Evolutionary conservation across 2,329 filamentous ascomycete genomes (phyloP).

Genomic region (Colletotrichum sp.): DNA sequence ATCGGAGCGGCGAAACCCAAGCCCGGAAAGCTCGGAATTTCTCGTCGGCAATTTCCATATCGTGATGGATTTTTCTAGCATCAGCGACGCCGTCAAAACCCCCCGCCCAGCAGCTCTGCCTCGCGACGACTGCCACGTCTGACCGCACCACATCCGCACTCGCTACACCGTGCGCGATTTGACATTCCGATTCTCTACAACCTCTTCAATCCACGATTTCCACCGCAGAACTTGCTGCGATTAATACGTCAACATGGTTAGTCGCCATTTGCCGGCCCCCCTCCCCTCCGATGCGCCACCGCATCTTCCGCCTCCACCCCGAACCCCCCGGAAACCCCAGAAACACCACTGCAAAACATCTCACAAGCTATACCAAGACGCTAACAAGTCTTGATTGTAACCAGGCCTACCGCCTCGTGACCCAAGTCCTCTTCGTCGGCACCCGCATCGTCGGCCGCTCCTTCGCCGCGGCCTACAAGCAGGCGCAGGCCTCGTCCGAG

Average conservation of each 20-base stretch:
- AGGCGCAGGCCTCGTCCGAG: slow-evolving; percentile 85
- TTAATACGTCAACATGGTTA: slow-evolving; percentile 18
- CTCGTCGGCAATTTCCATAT: slow-evolving; percentile 12
- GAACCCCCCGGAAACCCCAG: background rate
- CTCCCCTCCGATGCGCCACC: background rate
- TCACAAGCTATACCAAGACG: background rate
- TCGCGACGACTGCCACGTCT: background rate
- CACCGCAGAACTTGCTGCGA: background rate
- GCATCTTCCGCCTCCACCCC: background rate
- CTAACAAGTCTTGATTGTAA: background rate
- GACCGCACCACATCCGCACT: slow-evolving; percentile 2
- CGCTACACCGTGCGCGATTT: background rate
- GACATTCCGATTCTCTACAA: background rate
- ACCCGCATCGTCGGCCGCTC: slow-evolving; percentile 90
- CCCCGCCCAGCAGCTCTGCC: background rate
- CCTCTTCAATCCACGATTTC: background rate
- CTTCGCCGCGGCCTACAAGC: slow-evolving; percentile 92
- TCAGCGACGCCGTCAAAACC: background rate
- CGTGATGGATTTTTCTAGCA: slow-evolving; percentile 14
- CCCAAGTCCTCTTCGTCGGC: slow-evolving; percentile 90
- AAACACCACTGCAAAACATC: background rate
- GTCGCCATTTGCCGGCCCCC: background rate
- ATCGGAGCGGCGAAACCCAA: slow-evolving; percentile 8
- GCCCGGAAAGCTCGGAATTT: slow-evolving; percentile 12
- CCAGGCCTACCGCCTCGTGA: slow-evolving; percentile 61